Evolutionary conservation across 306 rosid species (phyloP), one percentile per base, ranked within the genome.

Genomic region (Urtica urens): DNA sequence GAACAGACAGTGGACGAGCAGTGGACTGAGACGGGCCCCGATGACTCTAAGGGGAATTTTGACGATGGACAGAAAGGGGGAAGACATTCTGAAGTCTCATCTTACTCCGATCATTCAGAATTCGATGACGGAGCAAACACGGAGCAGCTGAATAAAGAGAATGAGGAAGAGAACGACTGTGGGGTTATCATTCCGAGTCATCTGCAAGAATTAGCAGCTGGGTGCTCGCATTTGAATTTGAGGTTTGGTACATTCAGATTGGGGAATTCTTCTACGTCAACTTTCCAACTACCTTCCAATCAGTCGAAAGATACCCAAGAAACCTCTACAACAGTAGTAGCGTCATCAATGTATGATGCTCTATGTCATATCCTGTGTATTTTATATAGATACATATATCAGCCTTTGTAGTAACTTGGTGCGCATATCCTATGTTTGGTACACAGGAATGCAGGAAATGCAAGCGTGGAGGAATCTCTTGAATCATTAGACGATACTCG

Each of bases 191-290:
- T 83, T 66, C 87, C 94, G 40, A 49, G 30, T 61, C 75, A 79
- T 66, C 53, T 83, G 64, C 70, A 60, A 58, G 80, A 62, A 27
- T 66, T 72, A 66, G 73, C 59, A 46, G 88, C 67, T 21, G 68
- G 74, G 28, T 79, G 82, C 64, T 73, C 85, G 6, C 82, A 79
- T 71, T 71, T 83, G 82, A 79, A 78, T 62, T n/a, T n/a, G n/a
- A n/a, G n/a, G n/a, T 83, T 83, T 55, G 94, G 94, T 31, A 73
- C 76, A 49, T 79, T 56, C 53, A 78, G 71, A 43, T 41, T 66
- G 2, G 63, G 72, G 45, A 62, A 29, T 38, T 40, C 38, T 57
- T 65, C 73, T 44, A 57, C 78, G 68, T 66, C 74, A 30, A 48
- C 77, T 44, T 58, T 22, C 4, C 37, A 16, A 22, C 50, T 38